These are phyloP conservation scores for Dacryopinax primogenitus DNA, from an alignment of 768 basidiomycete genomes.

Conservation along the genomic window DNA sequence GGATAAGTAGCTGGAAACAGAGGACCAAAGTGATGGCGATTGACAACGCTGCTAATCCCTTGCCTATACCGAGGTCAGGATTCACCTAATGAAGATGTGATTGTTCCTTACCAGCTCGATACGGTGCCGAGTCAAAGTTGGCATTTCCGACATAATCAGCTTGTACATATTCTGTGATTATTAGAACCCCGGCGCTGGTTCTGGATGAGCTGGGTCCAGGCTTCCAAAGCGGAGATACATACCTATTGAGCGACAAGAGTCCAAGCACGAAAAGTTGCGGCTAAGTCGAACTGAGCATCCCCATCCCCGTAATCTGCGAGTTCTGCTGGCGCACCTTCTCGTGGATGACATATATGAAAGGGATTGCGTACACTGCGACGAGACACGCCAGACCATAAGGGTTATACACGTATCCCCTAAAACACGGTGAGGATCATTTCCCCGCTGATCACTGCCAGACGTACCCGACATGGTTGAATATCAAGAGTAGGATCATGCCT, in stretches of 20 bases:
- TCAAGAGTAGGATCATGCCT: constrained; percentile 17
- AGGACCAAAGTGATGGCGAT: constrained; percentile 23
- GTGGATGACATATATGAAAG: constrained; percentile 16
- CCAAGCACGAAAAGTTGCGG: constrained; percentile 18
- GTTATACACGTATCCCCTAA: neutral
- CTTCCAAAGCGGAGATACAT: constrained; percentile 11
- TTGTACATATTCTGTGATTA: constrained; percentile 21
- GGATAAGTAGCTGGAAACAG: constrained; percentile 24
- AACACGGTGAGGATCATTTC: constrained; percentile 10
- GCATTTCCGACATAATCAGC: constrained; percentile 17
- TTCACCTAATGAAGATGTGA: neutral
- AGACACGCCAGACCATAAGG: constrained; percentile 18
- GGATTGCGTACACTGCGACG: constrained; percentile 17
- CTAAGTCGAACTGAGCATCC: neutral
- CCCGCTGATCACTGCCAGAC: constrained; percentile 21
- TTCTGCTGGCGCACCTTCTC: neutral
- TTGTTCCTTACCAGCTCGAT: constrained; percentile 21
- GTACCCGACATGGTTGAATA: constrained; percentile 24
- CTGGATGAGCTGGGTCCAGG: neutral
- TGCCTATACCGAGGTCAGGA: neutral
- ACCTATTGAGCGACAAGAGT: constrained; percentile 18
- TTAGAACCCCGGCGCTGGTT: constrained; percentile 6
- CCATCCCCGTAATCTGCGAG: neutral
- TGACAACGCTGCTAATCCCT: constrained; percentile 20
- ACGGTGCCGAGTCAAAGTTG: constrained; percentile 22